Conservation (phyloP, 805 yeast genomes). For the Vanderwaltozyma polyspora region DNA sequence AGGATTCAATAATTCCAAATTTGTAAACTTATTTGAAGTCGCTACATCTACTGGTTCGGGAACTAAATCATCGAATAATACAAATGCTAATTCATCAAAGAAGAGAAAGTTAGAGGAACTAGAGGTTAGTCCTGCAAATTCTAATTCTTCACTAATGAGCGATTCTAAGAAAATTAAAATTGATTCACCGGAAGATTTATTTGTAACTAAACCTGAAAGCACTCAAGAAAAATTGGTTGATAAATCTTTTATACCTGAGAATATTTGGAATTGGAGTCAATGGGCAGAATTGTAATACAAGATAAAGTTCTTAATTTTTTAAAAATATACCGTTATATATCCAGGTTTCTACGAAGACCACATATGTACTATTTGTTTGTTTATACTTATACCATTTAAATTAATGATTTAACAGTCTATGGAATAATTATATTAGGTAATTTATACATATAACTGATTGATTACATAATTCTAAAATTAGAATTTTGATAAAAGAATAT, state of each 20-base stretch:
- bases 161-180: conserved; percentile 26
- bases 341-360: too few relatives aligned
- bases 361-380: too few relatives aligned
- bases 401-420: too few relatives aligned
- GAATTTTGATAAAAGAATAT: too few relatives aligned
- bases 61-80: neutral
- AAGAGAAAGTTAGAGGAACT: conserved; percentile 22
- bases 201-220: conserved; percentile 9
- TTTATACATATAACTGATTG: too few relatives aligned
- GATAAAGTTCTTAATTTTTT: neutral
- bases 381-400: too few relatives aligned
- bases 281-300: conserved; percentile 10
- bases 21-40: conserved; percentile 10
- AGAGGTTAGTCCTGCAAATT: conserved; percentile 13
- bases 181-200: conserved; percentile 27
- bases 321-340: neutral
- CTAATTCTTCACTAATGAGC: conserved; percentile 21
- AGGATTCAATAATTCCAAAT: conserved; percentile 11
- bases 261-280: conserved; percentile 25
- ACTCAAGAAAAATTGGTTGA: conserved; percentile 2
- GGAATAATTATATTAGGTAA: too few relatives aligned
- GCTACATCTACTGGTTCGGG: conserved; percentile 2
- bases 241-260: conserved; percentile 1
- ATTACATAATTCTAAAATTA: too few relatives aligned
- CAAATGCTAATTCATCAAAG: conserved; percentile 5